phyloP scores from a whole-genome alignment of 2,329 filamentous ascomycete species.

The Geosmithia morbida region DNA sequence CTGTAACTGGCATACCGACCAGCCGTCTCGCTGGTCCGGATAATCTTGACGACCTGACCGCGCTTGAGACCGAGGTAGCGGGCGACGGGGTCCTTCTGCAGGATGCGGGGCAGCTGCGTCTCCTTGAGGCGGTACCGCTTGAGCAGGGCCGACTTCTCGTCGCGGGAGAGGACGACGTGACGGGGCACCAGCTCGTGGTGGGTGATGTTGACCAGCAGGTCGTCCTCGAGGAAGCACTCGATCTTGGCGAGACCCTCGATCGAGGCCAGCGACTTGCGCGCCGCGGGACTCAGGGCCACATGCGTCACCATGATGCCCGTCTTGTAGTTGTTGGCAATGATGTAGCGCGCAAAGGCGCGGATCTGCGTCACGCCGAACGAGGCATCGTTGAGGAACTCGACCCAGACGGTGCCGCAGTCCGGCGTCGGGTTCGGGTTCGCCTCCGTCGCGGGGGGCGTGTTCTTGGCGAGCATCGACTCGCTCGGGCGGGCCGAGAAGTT shows the following conservation, averaged over 20 bases:
- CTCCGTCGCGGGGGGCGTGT: conserved; percentile 57
- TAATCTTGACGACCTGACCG: conserved; percentile 97
- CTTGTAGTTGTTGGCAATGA: conserved; percentile 67
- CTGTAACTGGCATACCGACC: conserved; percentile 94
- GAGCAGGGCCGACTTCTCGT: conserved; percentile 77
- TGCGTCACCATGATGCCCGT: conserved; percentile 84
- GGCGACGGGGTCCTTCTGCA: conserved; percentile 83
- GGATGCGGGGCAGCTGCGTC: conserved; percentile 86
- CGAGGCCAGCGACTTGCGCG: conserved; percentile 71
- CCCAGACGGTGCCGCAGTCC: conserved; percentile 77
- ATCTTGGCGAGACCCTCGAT: conserved; percentile 66
- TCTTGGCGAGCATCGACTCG: conserved; percentile 70
- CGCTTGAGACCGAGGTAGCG: conserved; percentile 81
- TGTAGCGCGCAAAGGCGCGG: conserved; percentile 73
- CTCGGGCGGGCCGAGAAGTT: conserved; percentile 80
- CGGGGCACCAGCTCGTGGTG: conserved; percentile 93
- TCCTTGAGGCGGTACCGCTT: conserved; percentile 92
- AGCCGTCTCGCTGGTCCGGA: conserved; percentile 86
- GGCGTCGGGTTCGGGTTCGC: conserved; percentile 55
- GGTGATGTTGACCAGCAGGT: conserved; percentile 94
- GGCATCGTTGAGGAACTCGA: conserved; percentile 76
- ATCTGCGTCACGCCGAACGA: conserved; percentile 85
- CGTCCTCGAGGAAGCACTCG: conserved; percentile 92
- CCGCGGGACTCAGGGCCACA: conserved; percentile 69
- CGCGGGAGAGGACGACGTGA: conserved; percentile 76